phyloP scores from a whole-genome alignment of 2,329 filamentous ascomycete genomes.

The Monosporascus sp. region DNA sequence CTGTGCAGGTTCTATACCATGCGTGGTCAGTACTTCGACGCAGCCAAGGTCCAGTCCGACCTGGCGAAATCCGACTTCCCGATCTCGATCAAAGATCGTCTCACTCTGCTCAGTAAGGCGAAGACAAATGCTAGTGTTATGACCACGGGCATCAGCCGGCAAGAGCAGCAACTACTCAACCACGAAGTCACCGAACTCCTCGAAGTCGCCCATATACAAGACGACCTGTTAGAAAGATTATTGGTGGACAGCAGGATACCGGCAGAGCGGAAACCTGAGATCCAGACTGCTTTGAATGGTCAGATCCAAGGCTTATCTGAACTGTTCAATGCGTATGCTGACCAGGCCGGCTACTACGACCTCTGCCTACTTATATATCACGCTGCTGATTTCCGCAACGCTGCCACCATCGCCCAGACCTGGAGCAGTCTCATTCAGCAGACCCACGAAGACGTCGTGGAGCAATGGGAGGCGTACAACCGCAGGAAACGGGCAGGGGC shows the following conservation, averaged over 20 bases:
- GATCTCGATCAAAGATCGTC: slow-evolving; percentile 76
- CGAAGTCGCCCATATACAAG: slow-evolving; percentile 91
- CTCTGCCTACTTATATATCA: slow-evolving; percentile 90
- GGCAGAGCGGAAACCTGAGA: slow-evolving; percentile 55
- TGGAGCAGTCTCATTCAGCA: slow-evolving; percentile 79
- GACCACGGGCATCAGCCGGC: slow-evolving; percentile 68
- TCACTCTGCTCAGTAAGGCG: slow-evolving; percentile 83
- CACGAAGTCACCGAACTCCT: slow-evolving; percentile 81
- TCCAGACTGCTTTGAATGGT: slow-evolving; percentile 68
- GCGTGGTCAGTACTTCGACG: slow-evolving; percentile 75
- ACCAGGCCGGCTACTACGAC: slow-evolving; percentile 89
- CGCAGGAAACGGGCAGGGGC: slow-evolving; percentile 24
- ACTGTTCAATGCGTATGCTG: slow-evolving; percentile 91
- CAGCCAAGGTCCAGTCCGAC: slow-evolving; percentile 77
- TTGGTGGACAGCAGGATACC: slow-evolving; percentile 66
- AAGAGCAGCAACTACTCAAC: slow-evolving; percentile 77
- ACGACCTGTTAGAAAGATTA: slow-evolving; percentile 78
- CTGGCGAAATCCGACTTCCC: slow-evolving; percentile 79
- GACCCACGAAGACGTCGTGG: slow-evolving; percentile 53
- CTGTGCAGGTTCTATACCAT: slow-evolving; percentile 91
- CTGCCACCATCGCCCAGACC: slow-evolving; percentile 74
- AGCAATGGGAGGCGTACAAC: slow-evolving; percentile 33
- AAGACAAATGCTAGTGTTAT: slow-evolving; percentile 88
- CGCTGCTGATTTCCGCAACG: slow-evolving; percentile 82
- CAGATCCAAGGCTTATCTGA: slow-evolving; percentile 69